Conservation (phyloP, 148 eudicot species). For the Camellia granthamiana region DNA sequence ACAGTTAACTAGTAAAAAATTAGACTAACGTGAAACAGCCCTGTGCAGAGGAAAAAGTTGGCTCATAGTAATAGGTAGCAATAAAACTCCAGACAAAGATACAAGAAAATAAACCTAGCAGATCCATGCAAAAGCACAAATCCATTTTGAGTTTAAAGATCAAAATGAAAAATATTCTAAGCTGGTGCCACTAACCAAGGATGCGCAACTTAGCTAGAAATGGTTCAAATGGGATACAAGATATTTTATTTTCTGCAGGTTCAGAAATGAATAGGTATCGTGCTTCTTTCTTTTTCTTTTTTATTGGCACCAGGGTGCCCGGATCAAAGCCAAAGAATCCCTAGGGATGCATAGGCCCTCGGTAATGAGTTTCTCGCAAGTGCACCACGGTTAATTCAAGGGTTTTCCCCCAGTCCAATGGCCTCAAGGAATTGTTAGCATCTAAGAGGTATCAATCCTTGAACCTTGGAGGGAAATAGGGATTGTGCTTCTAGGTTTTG, state of each 20-base stretch:
- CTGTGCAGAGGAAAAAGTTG: not conserved
- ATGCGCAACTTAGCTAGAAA: not conserved
- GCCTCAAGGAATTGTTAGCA: too few species aligned
- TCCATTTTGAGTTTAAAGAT: not conserved
- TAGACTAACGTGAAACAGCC: not conserved
- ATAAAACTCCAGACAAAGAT: not conserved
- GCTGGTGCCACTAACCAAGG: not conserved
- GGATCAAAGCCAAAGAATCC: too few species aligned
- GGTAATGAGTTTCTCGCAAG: too few species aligned
- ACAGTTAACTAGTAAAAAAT: not conserved
- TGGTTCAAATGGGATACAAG: not conserved
- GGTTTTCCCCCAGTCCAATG: too few species aligned
- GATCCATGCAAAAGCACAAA: not conserved
- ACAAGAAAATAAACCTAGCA: constrained; percentile 5
- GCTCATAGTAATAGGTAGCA: not conserved
- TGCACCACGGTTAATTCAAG: too few species aligned
- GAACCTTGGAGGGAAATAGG: too few species aligned
- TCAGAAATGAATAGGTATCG: not conserved
- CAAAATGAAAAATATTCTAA: not conserved
- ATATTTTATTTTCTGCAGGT: not conserved
- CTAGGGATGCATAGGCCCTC: too few species aligned
- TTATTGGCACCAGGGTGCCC: too few species aligned
- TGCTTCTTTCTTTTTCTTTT: not conserved
- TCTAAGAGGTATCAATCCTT: too few species aligned
- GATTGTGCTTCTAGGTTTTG: constrained; percentile 1